Evolutionary conservation across 1,284 basidiomycete genomes (phyloP).

Genomic region (Lentinus polychrous): DNA sequence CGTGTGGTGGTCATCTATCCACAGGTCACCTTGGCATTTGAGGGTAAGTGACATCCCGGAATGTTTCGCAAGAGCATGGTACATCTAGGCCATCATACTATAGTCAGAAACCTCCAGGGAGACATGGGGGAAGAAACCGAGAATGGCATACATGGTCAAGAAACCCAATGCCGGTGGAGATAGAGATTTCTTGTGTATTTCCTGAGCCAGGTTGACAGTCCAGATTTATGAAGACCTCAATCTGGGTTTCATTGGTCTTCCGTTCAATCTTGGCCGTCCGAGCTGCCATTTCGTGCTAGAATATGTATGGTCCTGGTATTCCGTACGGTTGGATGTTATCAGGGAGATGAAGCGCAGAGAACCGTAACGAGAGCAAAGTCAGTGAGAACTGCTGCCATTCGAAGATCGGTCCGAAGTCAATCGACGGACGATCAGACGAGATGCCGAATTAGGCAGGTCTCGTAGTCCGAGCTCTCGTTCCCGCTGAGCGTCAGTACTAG

Average conservation of each 20-base stretch:
- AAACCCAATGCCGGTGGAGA: constrained; percentile 96
- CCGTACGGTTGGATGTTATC: background rate
- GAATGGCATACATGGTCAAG: constrained; percentile 83
- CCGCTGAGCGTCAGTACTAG: too few relatives aligned
- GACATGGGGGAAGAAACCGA: background rate
- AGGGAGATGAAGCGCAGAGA: too few relatives aligned
- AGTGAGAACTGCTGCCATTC: too few relatives aligned
- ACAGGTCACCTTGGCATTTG: constrained; percentile 91
- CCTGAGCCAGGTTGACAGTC: constrained; percentile 70
- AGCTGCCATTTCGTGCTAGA: constrained; percentile 33
- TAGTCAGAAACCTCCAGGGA: background rate
- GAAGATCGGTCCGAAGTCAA: too few relatives aligned
- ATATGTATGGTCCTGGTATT: too few relatives aligned
- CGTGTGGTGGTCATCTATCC: constrained; percentile 99
- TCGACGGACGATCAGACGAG: too few relatives aligned
- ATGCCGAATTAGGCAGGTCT: too few relatives aligned
- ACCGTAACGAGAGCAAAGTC: too few relatives aligned
- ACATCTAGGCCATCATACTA: constrained; percentile 60
- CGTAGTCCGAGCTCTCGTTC: too few relatives aligned
- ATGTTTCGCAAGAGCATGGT: constrained; percentile 91
- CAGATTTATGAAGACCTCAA: constrained; percentile 77
- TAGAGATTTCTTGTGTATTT: constrained; percentile 68
- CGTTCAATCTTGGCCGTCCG: constrained; percentile 74
- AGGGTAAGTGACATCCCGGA: constrained; percentile 86
- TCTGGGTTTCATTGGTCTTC: constrained; percentile 91